These are phyloP conservation scores for Aspergillus tamarii DNA, from an alignment of 2,329 filamentous ascomycete genomes.

Conservation along the genomic window DNA sequence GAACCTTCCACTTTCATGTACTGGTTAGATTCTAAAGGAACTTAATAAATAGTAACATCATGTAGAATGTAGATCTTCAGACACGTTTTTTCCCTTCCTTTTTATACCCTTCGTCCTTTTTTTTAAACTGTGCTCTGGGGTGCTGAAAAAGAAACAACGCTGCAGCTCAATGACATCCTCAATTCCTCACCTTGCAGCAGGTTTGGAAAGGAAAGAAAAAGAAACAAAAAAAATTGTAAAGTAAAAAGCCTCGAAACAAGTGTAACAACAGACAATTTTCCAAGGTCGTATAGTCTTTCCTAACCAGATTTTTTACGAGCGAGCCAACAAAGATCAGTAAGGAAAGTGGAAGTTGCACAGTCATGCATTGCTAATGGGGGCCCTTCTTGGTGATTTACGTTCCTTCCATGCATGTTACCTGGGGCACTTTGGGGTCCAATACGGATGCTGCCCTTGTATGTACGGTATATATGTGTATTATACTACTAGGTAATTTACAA, in stretches of 20 bases:
- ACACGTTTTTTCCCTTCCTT: background rate
- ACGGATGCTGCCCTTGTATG: background rate
- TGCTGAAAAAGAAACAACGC: background rate
- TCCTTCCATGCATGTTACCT: background rate
- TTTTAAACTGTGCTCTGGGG: background rate
- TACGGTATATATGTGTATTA: background rate
- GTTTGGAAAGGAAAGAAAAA: slow-evolving; percentile 1
- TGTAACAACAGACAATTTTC: slow-evolving; percentile 4
- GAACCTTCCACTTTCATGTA: background rate
- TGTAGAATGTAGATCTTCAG: background rate
- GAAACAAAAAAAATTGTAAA: background rate
- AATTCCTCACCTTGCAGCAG: slow-evolving; percentile 8
- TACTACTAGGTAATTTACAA: background rate
- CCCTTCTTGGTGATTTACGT: slow-evolving; percentile 11
- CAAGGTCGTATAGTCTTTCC: background rate
- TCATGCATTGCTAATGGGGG: slow-evolving; percentile 8
- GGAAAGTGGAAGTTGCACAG: background rate
- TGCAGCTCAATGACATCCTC: slow-evolving; percentile 10
- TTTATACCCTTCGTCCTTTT: background rate
- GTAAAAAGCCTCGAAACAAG: slow-evolving; percentile 1
- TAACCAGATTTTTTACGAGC: background rate
- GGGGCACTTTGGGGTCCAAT: background rate
- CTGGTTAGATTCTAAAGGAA: background rate
- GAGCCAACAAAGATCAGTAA: slow-evolving; percentile 10
- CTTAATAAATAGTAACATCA: background rate